A percentile compares a stretch with the other conserved stretches of the same genome.
Evolutionary conservation across 2,329 filamentous ascomycete genomes (phyloP).

Genomic region (Phialophora tarda): DNA sequence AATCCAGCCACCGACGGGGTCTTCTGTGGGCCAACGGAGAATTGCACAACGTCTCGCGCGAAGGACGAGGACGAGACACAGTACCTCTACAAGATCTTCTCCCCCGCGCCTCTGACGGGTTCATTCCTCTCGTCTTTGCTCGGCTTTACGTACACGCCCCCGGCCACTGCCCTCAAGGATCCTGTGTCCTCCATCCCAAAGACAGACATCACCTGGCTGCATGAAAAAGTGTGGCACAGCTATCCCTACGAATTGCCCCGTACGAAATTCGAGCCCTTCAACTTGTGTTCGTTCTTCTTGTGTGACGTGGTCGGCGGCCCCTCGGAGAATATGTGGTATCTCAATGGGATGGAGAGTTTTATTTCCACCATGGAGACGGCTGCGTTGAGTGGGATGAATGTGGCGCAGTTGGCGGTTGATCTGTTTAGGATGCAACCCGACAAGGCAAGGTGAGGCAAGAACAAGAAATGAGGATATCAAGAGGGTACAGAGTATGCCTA

Average conservation of each 20-base stretch:
- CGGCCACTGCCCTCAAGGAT: constrained; percentile 29
- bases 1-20: constrained; percentile 57
- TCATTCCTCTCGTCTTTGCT: constrained; percentile 58
- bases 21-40: constrained; percentile 30
- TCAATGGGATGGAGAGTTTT: constrained; percentile 80
- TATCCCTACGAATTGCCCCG: constrained; percentile 87
- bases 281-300: constrained; percentile 41
- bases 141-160: constrained; percentile 46
- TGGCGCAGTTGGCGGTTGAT: constrained; percentile 61
- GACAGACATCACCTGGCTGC: constrained; percentile 71
- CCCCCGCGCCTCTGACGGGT: constrained; percentile 55
- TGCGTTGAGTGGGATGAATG: constrained; percentile 77
- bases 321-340: constrained; percentile 50
- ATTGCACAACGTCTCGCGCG: constrained; percentile 5
- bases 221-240: constrained; percentile 77
- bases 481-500: not conserved
- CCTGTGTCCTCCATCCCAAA: constrained; percentile 42
- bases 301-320: not conserved
- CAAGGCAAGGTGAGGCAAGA: not conserved
- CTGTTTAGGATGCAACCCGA: no score
- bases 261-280: constrained; percentile 82
- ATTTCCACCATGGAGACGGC: constrained; percentile 98
- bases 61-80: constrained; percentile 33
- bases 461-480: not conserved
- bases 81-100: constrained; percentile 72